Evolutionary conservation across 169 alveolate species (phyloP).

Genomic region (Plasmodium cynomolgi): DNA sequence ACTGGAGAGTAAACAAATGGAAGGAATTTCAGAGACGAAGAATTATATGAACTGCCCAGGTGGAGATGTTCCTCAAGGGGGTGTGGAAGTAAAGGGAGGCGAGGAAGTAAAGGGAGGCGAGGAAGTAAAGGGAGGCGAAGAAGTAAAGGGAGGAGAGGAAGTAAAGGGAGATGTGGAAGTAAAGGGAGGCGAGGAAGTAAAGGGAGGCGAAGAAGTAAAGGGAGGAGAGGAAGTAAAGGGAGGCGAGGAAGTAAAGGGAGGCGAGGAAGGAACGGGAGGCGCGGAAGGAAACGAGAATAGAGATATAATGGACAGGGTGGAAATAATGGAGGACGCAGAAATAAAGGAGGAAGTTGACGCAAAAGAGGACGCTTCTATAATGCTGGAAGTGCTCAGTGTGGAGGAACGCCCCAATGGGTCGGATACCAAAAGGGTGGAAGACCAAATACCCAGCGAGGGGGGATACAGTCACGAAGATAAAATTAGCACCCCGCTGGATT

Average conservation of each 20-base stretch:
- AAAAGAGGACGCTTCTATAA: not conserved
- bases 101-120: not conserved
- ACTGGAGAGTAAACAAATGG: not conserved
- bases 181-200: not conserved
- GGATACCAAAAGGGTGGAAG: not conserved
- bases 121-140: not conserved
- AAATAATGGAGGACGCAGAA: not conserved
- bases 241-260: not conserved
- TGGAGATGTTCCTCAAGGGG: not conserved
- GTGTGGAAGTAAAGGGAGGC: not conserved
- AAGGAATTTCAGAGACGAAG: not conserved
- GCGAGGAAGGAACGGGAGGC: not conserved
- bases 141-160: not conserved
- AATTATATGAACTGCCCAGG: not conserved
- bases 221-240: not conserved
- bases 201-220: not conserved
- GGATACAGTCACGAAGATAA: not conserved
- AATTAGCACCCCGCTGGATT: not conserved
- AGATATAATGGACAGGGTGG: not conserved
- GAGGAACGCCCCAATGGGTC: not conserved
- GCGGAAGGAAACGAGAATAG: not conserved
- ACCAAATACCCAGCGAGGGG: not conserved
- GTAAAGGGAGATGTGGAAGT: not conserved
- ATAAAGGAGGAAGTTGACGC: not conserved
- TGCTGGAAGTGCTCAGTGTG: not conserved